Base-by-base conservation (phyloP, 768 basidiomycete genomes). In the Mycena olivaceomarginata region DNA sequence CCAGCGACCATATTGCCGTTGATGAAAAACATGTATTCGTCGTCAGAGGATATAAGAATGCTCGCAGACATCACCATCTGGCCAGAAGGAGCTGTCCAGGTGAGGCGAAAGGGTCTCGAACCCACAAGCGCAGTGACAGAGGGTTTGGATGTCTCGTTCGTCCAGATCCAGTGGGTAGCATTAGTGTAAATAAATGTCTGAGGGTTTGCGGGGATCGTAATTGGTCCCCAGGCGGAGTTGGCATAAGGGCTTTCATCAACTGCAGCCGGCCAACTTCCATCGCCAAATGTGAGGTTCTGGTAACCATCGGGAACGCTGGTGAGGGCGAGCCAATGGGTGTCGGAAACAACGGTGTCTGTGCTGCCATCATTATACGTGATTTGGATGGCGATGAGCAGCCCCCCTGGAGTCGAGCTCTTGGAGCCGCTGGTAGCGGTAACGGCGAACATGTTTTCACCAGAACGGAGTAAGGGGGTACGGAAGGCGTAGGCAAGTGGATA, bases 91-190 rank as follows among this genome's bases (percentile, higher is more conserved):
- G 82, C 68, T 13, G 71, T 72, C 41, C 83, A 73, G 12, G 77
- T 82, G 70, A 81, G 83, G 60, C 82, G 81, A 81, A 85, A 85
- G 8, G 83, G 80, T 20, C 84, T 81, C 5, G 78, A 59, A 11
- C 84, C 83, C 2, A 77, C 53, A 1, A 82, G 84, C 4, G 65
- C 74, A 13, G 41, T 67, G n/a, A 78, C 79, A 9, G 12, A 15
- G 16, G 59, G 37, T 31, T 67, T 66, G 40, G 48, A 60, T 37
- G 82, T 60, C 48, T 85, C 84, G 66, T 81, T 82, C 39, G 84
- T 84, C 85, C 83, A 85, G n/a, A 86, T 84, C 84, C 84, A 85
- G 15, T 75, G 60, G 13, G 84, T 48, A 15, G 15, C 81, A 41
- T 77, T 73, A 12, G 78, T 78, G 46, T 83, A 74, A 18, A 78